Evolutionary conservation across 1,284 basidiomycete species (phyloP).

Genomic region (Rhodotorula sp.): DNA sequence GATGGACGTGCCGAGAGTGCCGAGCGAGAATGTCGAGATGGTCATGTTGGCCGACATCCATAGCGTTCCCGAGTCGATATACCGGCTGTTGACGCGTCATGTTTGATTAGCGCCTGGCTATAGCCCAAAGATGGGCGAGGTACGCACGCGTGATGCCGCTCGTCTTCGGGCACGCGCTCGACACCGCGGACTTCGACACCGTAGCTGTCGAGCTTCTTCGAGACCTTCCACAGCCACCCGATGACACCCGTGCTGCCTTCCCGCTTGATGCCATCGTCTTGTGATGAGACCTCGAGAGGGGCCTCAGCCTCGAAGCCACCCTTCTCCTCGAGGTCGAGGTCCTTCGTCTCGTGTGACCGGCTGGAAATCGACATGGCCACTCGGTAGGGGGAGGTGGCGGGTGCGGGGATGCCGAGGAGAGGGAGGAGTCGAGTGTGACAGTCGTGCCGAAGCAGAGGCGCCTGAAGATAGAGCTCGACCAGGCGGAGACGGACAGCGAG

Average conservation of each 20-base stretch:
- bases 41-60: constrained; percentile 36
- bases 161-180: constrained; percentile 33
- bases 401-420: not conserved
- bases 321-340: constrained; percentile 25
- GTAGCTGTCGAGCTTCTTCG: constrained; percentile 31
- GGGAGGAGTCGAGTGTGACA: not conserved
- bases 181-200: constrained; percentile 40
- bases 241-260: not conserved
- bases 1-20: constrained; percentile 65
- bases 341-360: constrained; percentile 14
- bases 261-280: constrained; percentile 26
- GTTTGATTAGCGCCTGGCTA: not conserved
- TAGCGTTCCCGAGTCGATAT: constrained; percentile 20
- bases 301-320: not conserved
- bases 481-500: not conserved
- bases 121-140: not conserved
- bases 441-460: not conserved
- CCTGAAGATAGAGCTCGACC: not conserved
- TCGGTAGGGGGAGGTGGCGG: no score
- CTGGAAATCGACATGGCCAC: constrained; percentile 11
- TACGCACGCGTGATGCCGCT: constrained; percentile 29
- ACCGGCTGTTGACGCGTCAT: constrained; percentile 5
- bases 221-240: constrained; percentile 31
- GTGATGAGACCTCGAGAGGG: constrained; percentile 15
- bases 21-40: constrained; percentile 65